phyloP scores from a whole-genome alignment of 495 filamentous ascomycete genomes.

The Penicillium argentinense region DNA sequence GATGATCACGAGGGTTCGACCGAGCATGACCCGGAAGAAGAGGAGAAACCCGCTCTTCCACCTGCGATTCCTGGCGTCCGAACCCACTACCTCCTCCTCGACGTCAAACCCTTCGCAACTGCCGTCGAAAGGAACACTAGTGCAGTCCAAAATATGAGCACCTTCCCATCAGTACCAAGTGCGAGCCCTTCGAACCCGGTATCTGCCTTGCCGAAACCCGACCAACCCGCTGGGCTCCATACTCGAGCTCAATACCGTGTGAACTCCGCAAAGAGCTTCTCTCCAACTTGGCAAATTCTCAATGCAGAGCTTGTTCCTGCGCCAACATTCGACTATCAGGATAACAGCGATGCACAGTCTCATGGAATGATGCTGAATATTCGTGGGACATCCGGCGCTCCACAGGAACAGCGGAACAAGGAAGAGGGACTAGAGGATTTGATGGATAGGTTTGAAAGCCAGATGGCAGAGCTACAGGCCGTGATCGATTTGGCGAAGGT shows the following conservation, averaged over 20 bases:
- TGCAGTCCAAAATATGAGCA: no score
- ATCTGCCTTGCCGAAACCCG: no score
- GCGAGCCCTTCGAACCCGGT: no score
- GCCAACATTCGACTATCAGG: constrained; percentile 58
- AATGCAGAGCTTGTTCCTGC: constrained; percentile 50
- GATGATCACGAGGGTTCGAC: constrained; percentile 15
- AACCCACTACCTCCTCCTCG: constrained; percentile 45
- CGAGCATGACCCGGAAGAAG: constrained; percentile 9
- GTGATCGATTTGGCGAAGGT: constrained; percentile 41
- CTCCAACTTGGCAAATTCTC: constrained; percentile 53
- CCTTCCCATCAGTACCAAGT: no score
- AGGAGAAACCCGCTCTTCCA: constrained; percentile 34
- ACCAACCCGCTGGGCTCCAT: constrained; percentile 2
- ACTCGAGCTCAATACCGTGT: constrained; percentile 38
- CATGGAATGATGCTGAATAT: constrained; percentile 67
- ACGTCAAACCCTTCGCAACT: constrained; percentile 31
- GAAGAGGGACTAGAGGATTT: constrained; percentile 47
- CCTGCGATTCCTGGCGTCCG: constrained; percentile 40
- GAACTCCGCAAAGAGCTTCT: constrained; percentile 48
- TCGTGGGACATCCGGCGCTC: constrained; percentile 50
- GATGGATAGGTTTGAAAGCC: constrained; percentile 66
- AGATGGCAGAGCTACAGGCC: constrained; percentile 53
- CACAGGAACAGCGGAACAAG: constrained; percentile 33
- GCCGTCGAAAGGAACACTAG: constrained; percentile 4
- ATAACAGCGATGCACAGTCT: constrained; percentile 24